Evolutionary conservation across 768 basidiomycete genomes (phyloP).

Genomic region (Melanogaster broomeanus): DNA sequence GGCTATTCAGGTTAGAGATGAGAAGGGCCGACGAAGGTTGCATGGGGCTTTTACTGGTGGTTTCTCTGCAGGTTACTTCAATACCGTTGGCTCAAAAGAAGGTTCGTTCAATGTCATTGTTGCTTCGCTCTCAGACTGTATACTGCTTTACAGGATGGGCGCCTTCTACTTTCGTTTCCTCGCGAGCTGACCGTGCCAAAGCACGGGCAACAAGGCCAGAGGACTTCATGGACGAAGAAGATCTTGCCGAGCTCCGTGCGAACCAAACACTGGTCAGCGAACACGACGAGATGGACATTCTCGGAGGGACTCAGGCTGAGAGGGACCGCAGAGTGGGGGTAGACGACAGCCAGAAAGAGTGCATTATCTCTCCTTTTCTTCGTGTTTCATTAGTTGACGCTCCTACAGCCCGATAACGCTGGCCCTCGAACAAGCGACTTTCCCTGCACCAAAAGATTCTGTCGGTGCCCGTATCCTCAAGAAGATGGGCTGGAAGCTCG

Average conservation of each 20-base stretch:
- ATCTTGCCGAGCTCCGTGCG: constrained; percentile 80
- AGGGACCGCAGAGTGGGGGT: constrained; percentile 30
- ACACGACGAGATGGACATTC: constrained; percentile 73
- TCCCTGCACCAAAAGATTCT: constrained; percentile 76
- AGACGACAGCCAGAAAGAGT: constrained; percentile 46
- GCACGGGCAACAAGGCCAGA: constrained; percentile 63
- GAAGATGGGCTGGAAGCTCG: constrained; percentile 95
- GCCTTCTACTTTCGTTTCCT: constrained; percentile 91
- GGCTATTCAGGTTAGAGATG: constrained; percentile 74
- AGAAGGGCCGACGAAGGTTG: constrained; percentile 88
- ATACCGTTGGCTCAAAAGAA: constrained; percentile 94
- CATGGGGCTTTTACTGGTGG: constrained; percentile 99
- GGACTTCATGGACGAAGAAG: constrained; percentile 99
- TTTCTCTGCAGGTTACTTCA: constrained; percentile 97
- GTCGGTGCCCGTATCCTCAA: constrained; percentile 83
- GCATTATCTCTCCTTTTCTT: background rate
- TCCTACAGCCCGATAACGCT: constrained; percentile 57
- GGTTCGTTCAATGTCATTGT: constrained; percentile 45
- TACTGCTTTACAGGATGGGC: constrained; percentile 75
- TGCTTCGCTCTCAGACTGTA: background rate
- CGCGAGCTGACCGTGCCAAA: constrained; percentile 73
- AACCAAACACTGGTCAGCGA: constrained; percentile 75
- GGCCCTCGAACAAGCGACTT: constrained; percentile 63
- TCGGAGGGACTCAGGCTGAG: constrained; percentile 57
- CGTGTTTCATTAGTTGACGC: background rate